A percentile compares a stretch with the other conserved stretches of the same genome.
These are phyloP conservation scores for Diaporthe vaccinii DNA, from an alignment of 2,329 filamentous ascomycete species.

Conservation along the genomic window DNA sequence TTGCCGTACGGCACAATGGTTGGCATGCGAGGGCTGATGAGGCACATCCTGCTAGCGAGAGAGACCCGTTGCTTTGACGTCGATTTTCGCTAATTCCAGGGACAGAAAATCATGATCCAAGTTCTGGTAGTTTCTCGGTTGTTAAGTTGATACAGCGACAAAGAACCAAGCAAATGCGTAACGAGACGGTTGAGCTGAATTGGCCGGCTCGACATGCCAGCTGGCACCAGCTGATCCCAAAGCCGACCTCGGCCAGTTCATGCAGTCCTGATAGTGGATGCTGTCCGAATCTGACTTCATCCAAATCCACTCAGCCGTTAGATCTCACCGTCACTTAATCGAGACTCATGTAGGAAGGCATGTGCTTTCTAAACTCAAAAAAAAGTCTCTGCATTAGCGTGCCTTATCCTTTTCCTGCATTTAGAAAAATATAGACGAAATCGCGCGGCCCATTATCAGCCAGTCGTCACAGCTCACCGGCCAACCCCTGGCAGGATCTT, in stretches of 20 bases:
- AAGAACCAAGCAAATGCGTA: not conserved
- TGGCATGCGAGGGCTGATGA: not conserved
- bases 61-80: not conserved
- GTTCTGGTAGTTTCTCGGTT: not conserved
- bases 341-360: not conserved
- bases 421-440: not conserved
- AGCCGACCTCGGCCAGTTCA: constrained; percentile 1
- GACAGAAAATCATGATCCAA: not conserved
- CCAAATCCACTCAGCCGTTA: not conserved
- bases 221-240: constrained; percentile 4
- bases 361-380: not conserved
- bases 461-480: not conserved
- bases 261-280: not conserved
- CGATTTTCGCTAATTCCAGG: not conserved
- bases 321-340: not conserved
- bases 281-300: not conserved
- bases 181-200: not conserved
- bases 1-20: not conserved
- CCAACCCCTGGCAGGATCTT: not conserved
- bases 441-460: not conserved
- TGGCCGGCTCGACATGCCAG: not conserved
- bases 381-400: not conserved
- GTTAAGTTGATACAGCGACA: not conserved
- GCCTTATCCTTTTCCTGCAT: not conserved
- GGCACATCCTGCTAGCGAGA: not conserved